A percentile compares a stretch with the other conserved stretches of the same genome.
Conservation (phyloP, 768 basidiomycete species). For the Russula griseocarnosa region DNA sequence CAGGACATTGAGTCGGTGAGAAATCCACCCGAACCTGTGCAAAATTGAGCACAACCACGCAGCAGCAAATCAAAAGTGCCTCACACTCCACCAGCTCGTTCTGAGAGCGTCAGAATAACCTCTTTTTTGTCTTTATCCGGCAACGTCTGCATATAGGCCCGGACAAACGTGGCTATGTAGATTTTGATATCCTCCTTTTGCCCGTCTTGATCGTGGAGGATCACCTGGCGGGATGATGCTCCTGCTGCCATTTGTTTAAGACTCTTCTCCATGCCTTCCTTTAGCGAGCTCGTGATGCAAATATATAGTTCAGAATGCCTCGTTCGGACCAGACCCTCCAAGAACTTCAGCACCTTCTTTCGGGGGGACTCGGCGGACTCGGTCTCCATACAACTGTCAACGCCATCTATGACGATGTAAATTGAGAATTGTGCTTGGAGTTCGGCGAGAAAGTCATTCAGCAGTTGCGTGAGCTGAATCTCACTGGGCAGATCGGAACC, state of each 20-base stretch:
- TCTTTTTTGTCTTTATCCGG: background rate
- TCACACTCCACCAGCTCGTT: background rate
- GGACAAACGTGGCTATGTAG: background rate
- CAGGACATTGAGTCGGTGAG: background rate
- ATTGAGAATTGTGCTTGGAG: background rate
- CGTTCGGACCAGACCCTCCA: background rate
- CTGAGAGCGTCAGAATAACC: background rate
- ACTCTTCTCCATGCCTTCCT: background rate
- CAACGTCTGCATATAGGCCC: background rate
- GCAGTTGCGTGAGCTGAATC: background rate
- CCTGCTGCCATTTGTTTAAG: background rate
- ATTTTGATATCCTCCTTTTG: background rate
- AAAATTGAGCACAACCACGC: background rate
- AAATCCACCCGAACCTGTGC: conserved; percentile 1
- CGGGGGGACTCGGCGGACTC: background rate
- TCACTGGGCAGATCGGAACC: background rate
- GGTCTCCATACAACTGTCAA: background rate
- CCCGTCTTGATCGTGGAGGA: background rate
- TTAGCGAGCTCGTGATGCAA: background rate
- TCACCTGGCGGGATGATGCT: background rate
- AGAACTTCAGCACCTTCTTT: background rate
- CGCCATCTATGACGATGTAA: background rate
- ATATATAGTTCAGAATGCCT: background rate
- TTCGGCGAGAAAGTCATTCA: background rate
- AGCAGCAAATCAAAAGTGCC: background rate